phyloP scores from a whole-genome alignment of 345 rosid species.

The Populus pruinosa region DNA sequence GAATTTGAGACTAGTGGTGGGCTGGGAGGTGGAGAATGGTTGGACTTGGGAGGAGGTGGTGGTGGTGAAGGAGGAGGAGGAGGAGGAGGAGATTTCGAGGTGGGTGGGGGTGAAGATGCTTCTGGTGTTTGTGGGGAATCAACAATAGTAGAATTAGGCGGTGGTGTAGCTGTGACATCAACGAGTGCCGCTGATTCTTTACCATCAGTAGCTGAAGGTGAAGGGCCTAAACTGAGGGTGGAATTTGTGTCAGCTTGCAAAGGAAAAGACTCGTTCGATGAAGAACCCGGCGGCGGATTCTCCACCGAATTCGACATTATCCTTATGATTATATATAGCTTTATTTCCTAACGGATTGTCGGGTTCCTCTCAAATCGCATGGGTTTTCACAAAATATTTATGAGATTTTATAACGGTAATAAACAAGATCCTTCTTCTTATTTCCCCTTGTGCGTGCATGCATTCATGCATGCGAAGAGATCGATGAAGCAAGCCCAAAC shows the following conservation, averaged over 20 bases:
- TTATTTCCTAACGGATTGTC: not conserved
- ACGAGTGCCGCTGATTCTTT: not conserved
- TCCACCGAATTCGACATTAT: slow-evolving; percentile 46
- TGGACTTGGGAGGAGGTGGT: not conserved
- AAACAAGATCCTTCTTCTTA: not conserved
- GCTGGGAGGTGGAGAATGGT: slow-evolving; percentile 7
- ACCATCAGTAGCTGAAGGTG: not conserved
- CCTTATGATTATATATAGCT: not conserved
- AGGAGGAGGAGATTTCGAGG: not conserved
- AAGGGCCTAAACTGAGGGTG: not conserved
- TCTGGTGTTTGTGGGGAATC: slow-evolving; percentile 17
- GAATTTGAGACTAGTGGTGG: not conserved
- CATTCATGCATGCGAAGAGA: not conserved
- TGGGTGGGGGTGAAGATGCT: slow-evolving; percentile 24
- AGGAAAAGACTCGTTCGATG: not conserved
- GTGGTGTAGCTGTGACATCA: not conserved
- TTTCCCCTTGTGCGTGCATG: not conserved
- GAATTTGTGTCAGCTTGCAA: not conserved
- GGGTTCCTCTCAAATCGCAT: not conserved
- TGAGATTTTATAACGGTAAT: not conserved
- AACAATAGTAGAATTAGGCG: not conserved
- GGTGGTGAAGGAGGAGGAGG: slow-evolving; percentile 1
- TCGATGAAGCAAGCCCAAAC: not conserved
- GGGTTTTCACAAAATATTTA: not conserved
- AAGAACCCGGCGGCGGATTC: slow-evolving; percentile 28